These are phyloP conservation scores for Martiniozyma abietophila DNA, from an alignment of 805 yeast species.

Conservation along the genomic window DNA sequence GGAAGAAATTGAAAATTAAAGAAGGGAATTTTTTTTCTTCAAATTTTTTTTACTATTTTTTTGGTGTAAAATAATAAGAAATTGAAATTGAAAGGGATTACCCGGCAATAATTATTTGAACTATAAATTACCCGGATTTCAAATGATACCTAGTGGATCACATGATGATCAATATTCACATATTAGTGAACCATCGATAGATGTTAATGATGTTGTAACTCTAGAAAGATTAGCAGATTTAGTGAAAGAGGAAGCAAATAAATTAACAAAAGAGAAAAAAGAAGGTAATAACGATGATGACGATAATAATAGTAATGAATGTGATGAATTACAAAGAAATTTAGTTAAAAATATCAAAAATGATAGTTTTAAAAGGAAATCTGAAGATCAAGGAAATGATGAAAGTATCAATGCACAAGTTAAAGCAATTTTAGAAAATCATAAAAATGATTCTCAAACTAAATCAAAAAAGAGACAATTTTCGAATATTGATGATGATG, in stretches of 20 bases:
- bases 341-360: neutral
- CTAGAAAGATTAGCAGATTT: conserved; percentile 5
- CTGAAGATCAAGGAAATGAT: conserved; percentile 2
- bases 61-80: too few species aligned
- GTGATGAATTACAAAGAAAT: neutral
- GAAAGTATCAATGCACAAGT: neutral
- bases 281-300: neutral
- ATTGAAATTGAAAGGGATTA: neutral
- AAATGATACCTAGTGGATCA: too few species aligned
- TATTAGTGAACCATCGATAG: conserved; percentile 1
- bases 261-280: neutral
- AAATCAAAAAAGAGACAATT: conserved; percentile 21
- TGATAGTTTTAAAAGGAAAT: too few species aligned
- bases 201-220: conserved; percentile 7
- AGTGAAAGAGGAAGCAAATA: conserved; percentile 3
- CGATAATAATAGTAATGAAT: neutral
- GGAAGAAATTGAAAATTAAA: too few species aligned
- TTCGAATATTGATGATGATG: conserved; percentile 30
- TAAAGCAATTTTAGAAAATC: neutral
- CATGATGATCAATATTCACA: too few species aligned
- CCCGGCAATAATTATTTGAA: conserved; percentile 3
- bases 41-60: too few species aligned
- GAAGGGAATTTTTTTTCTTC: too few species aligned
- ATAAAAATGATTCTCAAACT: conserved; percentile 21
- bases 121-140: neutral